Evolutionary conservation across 2,329 filamentous ascomycete species (phyloP).

Genomic region (Chrysosphaeria jannelii): DNA sequence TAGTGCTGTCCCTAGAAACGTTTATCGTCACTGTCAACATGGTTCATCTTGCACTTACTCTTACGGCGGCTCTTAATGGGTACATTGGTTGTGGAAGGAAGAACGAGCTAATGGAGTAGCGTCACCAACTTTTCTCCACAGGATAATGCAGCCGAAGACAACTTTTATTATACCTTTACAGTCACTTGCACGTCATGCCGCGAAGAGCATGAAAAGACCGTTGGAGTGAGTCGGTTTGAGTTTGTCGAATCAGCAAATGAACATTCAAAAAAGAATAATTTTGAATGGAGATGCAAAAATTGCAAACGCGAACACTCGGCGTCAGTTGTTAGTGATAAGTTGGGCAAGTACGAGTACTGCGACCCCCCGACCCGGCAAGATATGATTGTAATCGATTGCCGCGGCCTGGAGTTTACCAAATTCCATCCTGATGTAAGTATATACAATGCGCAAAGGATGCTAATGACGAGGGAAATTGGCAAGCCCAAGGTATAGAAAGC

Average conservation of each 20-base stretch:
- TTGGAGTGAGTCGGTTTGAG: conserved; percentile 73
- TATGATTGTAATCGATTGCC: conserved; percentile 75
- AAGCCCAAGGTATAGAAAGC: conserved; percentile 55
- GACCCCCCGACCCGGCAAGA: conserved; percentile 49
- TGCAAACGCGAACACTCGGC: conserved; percentile 53
- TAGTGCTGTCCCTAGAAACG: neutral
- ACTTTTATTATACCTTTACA: conserved; percentile 91
- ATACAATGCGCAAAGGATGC: no score
- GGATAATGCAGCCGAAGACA: conserved; percentile 51
- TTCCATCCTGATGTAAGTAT: conserved; percentile 56
- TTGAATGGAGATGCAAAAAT: conserved; percentile 98
- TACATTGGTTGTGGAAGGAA: no score
- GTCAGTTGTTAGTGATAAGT: no score
- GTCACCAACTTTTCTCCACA: conserved; percentile 70
- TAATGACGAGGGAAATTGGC: conserved; percentile 91
- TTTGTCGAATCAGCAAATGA: conserved; percentile 8
- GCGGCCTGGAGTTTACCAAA: conserved; percentile 70
- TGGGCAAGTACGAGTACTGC: conserved; percentile 39
- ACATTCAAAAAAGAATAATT: conserved; percentile 94
- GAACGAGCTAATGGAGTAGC: conserved; percentile 16
- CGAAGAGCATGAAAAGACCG: conserved; percentile 62
- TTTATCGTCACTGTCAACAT: no score
- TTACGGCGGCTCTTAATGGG: no score
- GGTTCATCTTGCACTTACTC: no score
- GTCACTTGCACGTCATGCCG: conserved; percentile 96